Base-by-base conservation (phyloP, 306 rosid genomes). In the Fragaria vesca region DNA sequence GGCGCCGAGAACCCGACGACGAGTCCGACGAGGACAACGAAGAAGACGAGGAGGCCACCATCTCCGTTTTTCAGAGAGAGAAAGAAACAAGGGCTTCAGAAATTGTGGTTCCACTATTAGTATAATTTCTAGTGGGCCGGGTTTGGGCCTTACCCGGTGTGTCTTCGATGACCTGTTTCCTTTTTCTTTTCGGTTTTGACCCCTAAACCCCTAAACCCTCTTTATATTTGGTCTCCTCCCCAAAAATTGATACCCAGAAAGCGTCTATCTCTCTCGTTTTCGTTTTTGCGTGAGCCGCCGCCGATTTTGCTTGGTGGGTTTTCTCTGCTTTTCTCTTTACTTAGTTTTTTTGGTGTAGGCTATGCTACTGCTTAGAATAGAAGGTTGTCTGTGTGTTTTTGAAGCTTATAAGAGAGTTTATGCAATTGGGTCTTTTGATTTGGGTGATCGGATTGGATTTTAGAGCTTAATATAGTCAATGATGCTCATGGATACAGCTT, bases 31-130 rank as follows among this genome's bases (percentile, higher is more conserved):
- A 47, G 51, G 50, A 85, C 66, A 68, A 43, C 24, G 92, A 84
- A 0, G 93, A 79, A 63, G 97, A 86, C 36, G 97, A 85, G 58
- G 68, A 28, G 20, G 94, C 93, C 81, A 91, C 97, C 96, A 93
- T 93, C 58, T 32, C 43, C 16, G 65, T 20, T 24, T 15, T 16
- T 38, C 21, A 18, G 10, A 8, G 3, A 9, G 32, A 12, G 71
- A 3, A 58, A 12, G 69, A 2, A 50, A 42, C 6, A 30, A 69
- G 69, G 75, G 67, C 74, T 85, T 81, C 62, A 18, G 12, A 61
- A 75, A 62, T 54, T 69, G 66, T 60, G 66, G 18, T 57, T 57
- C 45, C 63, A n/a, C 30, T 21, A 8, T 9, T 9, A 16, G 3
- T 17, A 52, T 6, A 52, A 17, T 18, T 1, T 0, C 0, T 1